A percentile compares a stretch with the other conserved stretches of the same genome.
Evolutionary conservation across 352 stramenopile genomes (phyloP).

Genomic region (Phytophthora capsici): DNA sequence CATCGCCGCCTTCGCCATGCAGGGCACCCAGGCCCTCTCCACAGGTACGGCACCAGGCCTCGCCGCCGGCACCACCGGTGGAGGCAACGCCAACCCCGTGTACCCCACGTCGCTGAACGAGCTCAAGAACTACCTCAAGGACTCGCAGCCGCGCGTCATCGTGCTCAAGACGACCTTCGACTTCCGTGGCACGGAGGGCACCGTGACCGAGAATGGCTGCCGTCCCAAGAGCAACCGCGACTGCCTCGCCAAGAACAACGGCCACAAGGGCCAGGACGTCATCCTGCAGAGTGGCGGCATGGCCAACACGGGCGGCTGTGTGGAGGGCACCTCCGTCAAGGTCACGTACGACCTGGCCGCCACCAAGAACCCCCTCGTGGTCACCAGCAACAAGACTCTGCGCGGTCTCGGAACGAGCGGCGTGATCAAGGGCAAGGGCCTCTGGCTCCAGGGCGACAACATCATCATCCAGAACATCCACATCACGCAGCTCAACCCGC

Average conservation of each 20-base stretch:
- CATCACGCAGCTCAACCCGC: slow-evolving; percentile 52
- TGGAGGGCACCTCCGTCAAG: slow-evolving; percentile 40
- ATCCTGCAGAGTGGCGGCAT: slow-evolving; percentile 61
- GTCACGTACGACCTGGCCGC: slow-evolving; percentile 40
- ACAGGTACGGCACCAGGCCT: slow-evolving; percentile 35
- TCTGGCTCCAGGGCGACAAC: slow-evolving; percentile 45
- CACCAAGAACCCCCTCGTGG: slow-evolving; percentile 37
- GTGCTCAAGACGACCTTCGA: slow-evolving; percentile 59
- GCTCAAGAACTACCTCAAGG: slow-evolving; percentile 52
- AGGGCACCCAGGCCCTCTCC: slow-evolving; percentile 37
- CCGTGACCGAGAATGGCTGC: slow-evolving; percentile 52
- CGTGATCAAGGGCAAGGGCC: slow-evolving; percentile 53
- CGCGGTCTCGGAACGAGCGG: slow-evolving; percentile 46
- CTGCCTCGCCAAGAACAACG: slow-evolving; percentile 65
- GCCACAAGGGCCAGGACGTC: slow-evolving; percentile 57
- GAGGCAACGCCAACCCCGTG: slow-evolving; percentile 41
- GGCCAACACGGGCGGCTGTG: slow-evolving; percentile 57
- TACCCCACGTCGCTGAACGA: slow-evolving; percentile 49
- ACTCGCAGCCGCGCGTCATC: slow-evolving; percentile 54
- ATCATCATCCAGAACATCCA: slow-evolving; percentile 60
- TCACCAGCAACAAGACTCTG: slow-evolving; percentile 52
- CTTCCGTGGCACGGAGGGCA: slow-evolving; percentile 59
- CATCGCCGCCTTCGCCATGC: slow-evolving; percentile 34
- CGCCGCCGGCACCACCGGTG: slow-evolving; percentile 43
- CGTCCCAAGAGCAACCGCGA: slow-evolving; percentile 47